phyloP scores from a whole-genome alignment of 177 flowering plant genomes.

The Telopea speciosissima region DNA sequence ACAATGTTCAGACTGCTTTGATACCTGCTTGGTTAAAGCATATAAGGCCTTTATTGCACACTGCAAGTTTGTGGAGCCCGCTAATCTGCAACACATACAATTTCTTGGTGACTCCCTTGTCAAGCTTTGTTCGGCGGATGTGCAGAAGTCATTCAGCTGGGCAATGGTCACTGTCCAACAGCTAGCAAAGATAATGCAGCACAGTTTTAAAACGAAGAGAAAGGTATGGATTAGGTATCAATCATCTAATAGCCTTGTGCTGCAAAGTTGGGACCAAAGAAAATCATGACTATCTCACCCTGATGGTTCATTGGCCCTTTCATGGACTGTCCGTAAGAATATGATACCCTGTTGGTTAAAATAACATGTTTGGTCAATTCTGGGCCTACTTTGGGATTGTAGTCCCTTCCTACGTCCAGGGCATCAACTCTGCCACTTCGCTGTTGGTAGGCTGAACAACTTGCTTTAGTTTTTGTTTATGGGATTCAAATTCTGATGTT shows the following conservation, averaged over 20 bases:
- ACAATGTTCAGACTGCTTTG: slow-evolving; percentile 38
- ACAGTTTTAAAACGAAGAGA: slow-evolving; percentile 50
- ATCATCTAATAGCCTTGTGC: neutral
- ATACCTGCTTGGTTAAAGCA: slow-evolving; percentile 47
- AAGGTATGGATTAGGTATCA: slow-evolving; percentile 37
- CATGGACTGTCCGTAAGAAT: neutral
- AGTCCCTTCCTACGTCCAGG: neutral
- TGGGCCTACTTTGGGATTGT: neutral
- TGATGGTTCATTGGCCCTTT: neutral
- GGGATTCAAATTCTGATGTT: too few species aligned
- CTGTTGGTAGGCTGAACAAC: too few species aligned
- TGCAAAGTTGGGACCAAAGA: neutral
- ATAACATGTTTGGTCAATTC: neutral
- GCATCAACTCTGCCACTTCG: neutral
- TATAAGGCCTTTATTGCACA: slow-evolving; percentile 56
- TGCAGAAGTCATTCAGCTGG: slow-evolving; percentile 46
- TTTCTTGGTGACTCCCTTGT: slow-evolving; percentile 54
- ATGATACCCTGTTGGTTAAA: neutral
- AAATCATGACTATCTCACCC: neutral
- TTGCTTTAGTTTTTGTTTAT: too few species aligned
- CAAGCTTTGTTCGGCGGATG: slow-evolving; percentile 67
- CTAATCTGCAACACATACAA: slow-evolving; percentile 37
- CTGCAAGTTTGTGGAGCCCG: slow-evolving; percentile 50
- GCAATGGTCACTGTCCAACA: slow-evolving; percentile 48
- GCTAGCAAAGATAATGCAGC: slow-evolving; percentile 59